Evolutionary conservation across 306 rosid genomes (phyloP).

Genomic region (Quercus dentata): DNA sequence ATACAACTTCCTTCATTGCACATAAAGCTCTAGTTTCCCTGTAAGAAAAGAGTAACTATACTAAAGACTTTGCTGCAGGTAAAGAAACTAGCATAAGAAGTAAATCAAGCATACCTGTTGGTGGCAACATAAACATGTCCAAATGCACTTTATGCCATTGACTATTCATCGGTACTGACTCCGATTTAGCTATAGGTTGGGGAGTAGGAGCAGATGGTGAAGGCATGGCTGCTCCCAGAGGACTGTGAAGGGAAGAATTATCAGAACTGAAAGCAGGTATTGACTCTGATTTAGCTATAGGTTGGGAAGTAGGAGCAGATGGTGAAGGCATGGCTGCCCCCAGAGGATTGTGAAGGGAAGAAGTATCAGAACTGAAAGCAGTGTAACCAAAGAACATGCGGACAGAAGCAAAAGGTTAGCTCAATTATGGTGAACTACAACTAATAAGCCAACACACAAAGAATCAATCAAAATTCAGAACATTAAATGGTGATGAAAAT

Average conservation of each 20-base stretch:
- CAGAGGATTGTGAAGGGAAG: constrained; percentile 63
- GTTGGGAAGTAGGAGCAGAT: constrained; percentile 31
- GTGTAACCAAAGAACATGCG: constrained; percentile 46
- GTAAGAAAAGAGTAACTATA: background rate
- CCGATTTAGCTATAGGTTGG: constrained; percentile 40
- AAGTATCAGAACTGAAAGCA: constrained; percentile 39
- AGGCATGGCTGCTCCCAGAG: constrained; percentile 65
- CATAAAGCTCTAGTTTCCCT: constrained; percentile 95
- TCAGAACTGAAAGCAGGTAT: constrained; percentile 1
- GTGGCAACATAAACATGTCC: constrained; percentile 92
- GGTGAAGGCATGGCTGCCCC: constrained; percentile 44
- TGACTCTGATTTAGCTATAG: constrained; percentile 42
- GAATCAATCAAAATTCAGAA: background rate
- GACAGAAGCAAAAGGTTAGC: no score
- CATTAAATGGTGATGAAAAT: background rate
- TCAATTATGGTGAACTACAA: no score
- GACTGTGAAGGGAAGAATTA: constrained; percentile 14
- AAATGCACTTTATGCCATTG: constrained; percentile 95
- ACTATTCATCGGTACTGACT: constrained; percentile 51
- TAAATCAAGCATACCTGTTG: constrained; percentile 50
- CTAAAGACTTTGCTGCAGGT: constrained; percentile 14
- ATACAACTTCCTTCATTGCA: constrained; percentile 97
- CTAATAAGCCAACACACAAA: background rate
- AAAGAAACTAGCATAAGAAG: constrained; percentile 16
- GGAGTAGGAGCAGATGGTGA: constrained; percentile 39